Conservation (phyloP, 2,329 filamentous ascomycete species). For the Fusarium sp. region DNA sequence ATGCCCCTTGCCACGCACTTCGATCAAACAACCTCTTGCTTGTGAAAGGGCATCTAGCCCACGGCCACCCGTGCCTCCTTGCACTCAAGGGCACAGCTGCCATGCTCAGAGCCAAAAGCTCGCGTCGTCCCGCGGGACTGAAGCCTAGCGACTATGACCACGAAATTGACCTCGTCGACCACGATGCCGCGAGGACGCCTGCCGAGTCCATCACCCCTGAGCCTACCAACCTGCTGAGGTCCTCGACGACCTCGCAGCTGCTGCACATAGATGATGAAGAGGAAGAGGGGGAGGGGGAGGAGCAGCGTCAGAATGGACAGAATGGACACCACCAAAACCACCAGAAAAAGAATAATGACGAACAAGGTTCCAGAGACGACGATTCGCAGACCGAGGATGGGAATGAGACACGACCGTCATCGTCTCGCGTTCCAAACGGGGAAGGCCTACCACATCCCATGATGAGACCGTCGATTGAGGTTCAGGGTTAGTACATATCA, state of each 20-base stretch:
- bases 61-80: slow-evolving; percentile 25
- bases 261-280: slow-evolving; percentile 40
- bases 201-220: slow-evolving; percentile 38
- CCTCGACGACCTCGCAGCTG: slow-evolving; percentile 47
- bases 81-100: slow-evolving; percentile 41
- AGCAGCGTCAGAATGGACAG: slow-evolving; percentile 12
- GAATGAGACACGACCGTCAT: slow-evolving; percentile 9
- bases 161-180: slow-evolving; percentile 79
- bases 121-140: slow-evolving; percentile 69
- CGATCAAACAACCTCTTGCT: slow-evolving; percentile 21
- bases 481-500: slow-evolving; percentile 49
- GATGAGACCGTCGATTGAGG: slow-evolving; percentile 53
- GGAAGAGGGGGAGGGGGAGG: slow-evolving; percentile 21
- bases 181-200: slow-evolving; percentile 54
- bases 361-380: slow-evolving; percentile 20
- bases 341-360: slow-evolving; percentile 25
- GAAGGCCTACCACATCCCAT: slow-evolving; percentile 37
- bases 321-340: slow-evolving; percentile 13
- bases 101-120: slow-evolving; percentile 61
- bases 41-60: slow-evolving; percentile 33
- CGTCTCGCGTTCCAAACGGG: slow-evolving; percentile 20
- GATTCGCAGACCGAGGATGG: slow-evolving; percentile 33
- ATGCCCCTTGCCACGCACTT: slow-evolving; percentile 26
- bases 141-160: slow-evolving; percentile 78
- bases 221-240: slow-evolving; percentile 36